Evolutionary conservation across 495 filamentous ascomycete genomes (phyloP), one percentile per base, ranked within the genome.

Genomic region (Rhizodiscina lignyota): DNA sequence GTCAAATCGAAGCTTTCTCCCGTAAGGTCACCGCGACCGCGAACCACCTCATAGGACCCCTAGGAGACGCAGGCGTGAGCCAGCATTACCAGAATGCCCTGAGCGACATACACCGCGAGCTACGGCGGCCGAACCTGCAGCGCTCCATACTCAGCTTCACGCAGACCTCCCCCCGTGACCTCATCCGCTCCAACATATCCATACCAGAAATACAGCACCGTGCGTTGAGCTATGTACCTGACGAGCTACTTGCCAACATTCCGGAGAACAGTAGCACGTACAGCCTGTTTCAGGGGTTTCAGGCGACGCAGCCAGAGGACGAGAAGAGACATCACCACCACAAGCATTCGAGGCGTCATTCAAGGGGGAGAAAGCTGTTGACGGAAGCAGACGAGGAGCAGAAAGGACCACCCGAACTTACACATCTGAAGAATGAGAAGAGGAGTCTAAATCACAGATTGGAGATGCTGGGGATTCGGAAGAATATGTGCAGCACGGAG

Each of bases 401-500:
- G 8, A 63, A 72, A 15, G 67, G 66, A 32, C 68, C 72, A n/a
- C 66, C 77, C 19, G 62, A 74, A 18, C 59, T 91, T 44, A 61
- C 54, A 10, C 77, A 70, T 43, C 51, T 94, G 32, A 80, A 75
- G 56, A 80, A 75, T 44, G 82, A 92, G 45, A 78, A 83, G 49
- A 63, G 75, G 30, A 58, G 67, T 32, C 59, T 94, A 54, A 75
- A 71, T 52, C 82, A 85, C 47, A 70, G 82, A 31, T 55, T 99
- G 35, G 86, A 96, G 48, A 83, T 92, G 76, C 77, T 94, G 60
- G 64, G 76, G 8, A 68, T 99, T 27, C 72, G 91, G 36, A 99
- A 96, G 54, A 94, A 93, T 43, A 93, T 99, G 89, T 85, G 85
- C 50, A 87, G 83, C 47, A 72, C 81, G 38, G 89, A 99, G 54